phyloP scores from a whole-genome alignment of 1,284 basidiomycete genomes.

The Ceratobasidium sp. region DNA sequence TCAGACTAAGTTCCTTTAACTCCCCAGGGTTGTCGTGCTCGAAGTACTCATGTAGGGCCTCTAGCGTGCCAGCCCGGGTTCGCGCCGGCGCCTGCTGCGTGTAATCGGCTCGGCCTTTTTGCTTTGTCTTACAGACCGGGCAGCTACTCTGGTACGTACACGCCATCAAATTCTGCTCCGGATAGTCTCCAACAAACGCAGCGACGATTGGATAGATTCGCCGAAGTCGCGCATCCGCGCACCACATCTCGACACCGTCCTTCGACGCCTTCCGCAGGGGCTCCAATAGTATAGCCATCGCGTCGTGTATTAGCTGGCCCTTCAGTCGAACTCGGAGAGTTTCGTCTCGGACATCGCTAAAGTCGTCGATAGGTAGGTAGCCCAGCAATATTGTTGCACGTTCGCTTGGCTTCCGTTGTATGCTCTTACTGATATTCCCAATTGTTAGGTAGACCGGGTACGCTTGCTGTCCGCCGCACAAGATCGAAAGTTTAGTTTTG shows the following conservation, averaged over 20 bases:
- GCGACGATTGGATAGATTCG: constrained; percentile 46
- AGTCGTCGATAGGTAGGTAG: constrained; percentile 39
- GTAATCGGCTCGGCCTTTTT: neutral
- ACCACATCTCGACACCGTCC: constrained; percentile 43
- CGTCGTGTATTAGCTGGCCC: constrained; percentile 45
- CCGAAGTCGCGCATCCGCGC: constrained; percentile 43
- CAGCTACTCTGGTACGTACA: constrained; percentile 37
- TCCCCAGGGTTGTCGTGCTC: neutral
- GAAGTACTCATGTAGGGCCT: neutral
- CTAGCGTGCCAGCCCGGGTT: neutral
- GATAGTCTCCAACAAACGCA: constrained; percentile 41
- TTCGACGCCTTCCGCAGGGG: constrained; percentile 42
- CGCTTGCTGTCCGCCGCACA: constrained; percentile 35
- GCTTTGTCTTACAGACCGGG: constrained; percentile 7
- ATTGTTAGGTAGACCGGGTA: constrained; percentile 45
- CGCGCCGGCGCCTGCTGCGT: neutral
- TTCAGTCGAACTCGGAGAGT: neutral
- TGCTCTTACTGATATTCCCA: constrained; percentile 44
- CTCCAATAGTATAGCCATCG: constrained; percentile 44
- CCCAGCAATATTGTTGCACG: constrained; percentile 41
- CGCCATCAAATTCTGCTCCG: constrained; percentile 36
- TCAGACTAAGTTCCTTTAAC: constrained; percentile 2
- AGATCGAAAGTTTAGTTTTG: constrained; percentile 38
- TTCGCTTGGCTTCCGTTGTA: constrained; percentile 1
- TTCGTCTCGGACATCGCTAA: neutral